Percentiles rank a stretch among this genome's conserved stretches.
phyloP scores from a whole-genome alignment of 495 filamentous ascomycete genomes.

The Neurospora sp. region DNA sequence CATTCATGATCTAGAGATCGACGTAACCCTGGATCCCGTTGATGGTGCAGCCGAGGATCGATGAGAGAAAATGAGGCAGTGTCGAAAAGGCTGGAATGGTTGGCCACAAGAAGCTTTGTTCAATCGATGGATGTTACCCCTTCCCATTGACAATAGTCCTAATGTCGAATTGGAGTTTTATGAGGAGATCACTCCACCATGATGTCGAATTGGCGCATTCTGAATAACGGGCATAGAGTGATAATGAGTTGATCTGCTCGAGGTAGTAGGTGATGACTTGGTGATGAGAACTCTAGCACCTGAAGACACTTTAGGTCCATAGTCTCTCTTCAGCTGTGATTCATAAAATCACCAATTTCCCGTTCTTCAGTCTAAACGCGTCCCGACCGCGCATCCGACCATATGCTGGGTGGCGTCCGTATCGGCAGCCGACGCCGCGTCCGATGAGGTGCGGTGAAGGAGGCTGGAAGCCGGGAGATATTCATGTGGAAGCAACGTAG shows the following conservation, averaged over 20 bases:
- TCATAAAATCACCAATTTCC: background rate
- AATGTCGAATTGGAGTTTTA: background rate
- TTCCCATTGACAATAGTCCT: background rate
- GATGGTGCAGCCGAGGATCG: background rate
- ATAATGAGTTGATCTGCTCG: background rate
- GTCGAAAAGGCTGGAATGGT: background rate
- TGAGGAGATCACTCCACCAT: background rate
- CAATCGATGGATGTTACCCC: background rate
- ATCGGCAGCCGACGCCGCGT: background rate
- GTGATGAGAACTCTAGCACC: background rate
- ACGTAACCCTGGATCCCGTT: background rate
- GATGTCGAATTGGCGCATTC: background rate
- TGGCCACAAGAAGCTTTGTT: background rate
- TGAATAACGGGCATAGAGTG: background rate
- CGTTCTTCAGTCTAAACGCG: background rate
- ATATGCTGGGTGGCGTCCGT: background rate
- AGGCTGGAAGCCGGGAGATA: background rate
- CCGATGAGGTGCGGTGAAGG: background rate
- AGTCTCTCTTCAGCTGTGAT: background rate
- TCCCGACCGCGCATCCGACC: background rate
- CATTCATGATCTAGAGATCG: background rate
- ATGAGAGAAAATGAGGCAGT: background rate
- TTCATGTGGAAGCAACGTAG: background rate
- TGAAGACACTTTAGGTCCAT: background rate
- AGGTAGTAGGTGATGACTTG: background rate